Conservation (phyloP, 192 early-diverging fungal genomes). For the Backusella morwellensis region DNA sequence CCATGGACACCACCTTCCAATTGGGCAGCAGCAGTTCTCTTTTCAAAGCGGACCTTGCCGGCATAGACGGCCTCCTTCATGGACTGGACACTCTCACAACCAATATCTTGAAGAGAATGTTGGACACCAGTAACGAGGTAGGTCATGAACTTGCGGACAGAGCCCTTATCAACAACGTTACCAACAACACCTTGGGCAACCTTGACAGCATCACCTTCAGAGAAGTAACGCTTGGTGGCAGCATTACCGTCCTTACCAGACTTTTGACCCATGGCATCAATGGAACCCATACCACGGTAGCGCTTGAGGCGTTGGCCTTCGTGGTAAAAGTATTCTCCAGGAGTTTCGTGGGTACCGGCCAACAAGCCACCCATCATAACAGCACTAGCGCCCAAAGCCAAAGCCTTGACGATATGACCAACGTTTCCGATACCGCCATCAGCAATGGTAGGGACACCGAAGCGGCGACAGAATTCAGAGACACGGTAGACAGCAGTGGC, state of each 20-base stretch:
- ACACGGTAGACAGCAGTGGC: conserved; percentile 96
- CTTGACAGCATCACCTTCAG: conserved; percentile 94
- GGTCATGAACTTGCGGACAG: conserved; percentile 88
- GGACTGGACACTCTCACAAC: conserved; percentile 60
- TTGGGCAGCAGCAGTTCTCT: conserved; percentile 90
- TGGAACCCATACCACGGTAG: conserved; percentile 98
- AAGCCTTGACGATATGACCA: conserved; percentile 96
- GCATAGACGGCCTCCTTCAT: conserved; percentile 65
- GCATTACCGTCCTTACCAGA: conserved; percentile 65
- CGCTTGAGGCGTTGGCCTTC: conserved; percentile 97
- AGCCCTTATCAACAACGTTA: conserved; percentile 96
- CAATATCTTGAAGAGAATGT: conserved; percentile 98
- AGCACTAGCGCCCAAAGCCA: conserved; percentile 90
- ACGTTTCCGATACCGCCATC: conserved; percentile 97
- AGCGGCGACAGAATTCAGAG: conserved; percentile 87
- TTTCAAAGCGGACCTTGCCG: conserved; percentile 92
- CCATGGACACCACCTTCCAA: conserved; percentile 96
- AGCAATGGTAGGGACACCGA: conserved; percentile 94
- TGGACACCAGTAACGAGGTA: conserved; percentile 94
- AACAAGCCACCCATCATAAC: conserved; percentile 99
- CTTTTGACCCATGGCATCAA: conserved; percentile 93
- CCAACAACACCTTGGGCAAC: conserved; percentile 98
- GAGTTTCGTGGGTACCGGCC: conserved; percentile 93
- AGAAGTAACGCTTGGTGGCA: conserved; percentile 90
- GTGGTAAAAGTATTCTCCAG: conserved; percentile 98